phyloP scores from a whole-genome alignment of 345 rosid genomes.

The Crucihimalaya himalaica region DNA sequence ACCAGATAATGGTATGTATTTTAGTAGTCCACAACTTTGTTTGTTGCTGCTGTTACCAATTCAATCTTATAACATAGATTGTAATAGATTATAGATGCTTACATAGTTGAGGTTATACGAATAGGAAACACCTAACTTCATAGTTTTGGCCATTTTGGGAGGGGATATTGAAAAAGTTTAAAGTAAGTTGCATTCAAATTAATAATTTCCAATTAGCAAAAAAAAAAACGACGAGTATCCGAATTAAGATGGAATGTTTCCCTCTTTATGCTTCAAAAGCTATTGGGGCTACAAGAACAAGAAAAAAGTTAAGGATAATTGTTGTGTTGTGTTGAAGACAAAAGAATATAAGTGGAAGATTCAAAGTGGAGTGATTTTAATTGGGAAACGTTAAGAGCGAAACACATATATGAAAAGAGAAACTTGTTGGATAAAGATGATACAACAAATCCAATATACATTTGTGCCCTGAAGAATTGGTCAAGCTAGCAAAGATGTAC shows the following conservation, averaged over 20 bases:
- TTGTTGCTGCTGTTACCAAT: neutral
- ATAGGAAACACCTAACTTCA: neutral
- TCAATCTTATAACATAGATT: too few species aligned
- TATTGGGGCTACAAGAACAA: slow-evolving; percentile 34
- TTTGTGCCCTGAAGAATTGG: slow-evolving; percentile 42
- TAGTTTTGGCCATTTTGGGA: neutral
- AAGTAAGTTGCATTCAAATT: neutral
- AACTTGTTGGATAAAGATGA: slow-evolving; percentile 44
- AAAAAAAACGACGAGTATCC: neutral
- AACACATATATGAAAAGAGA: slow-evolving; percentile 4
- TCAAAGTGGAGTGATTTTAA: slow-evolving; percentile 35
- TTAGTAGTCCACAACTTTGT: neutral
- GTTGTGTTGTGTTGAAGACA: slow-evolving; percentile 40
- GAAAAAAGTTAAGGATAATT: slow-evolving; percentile 12
- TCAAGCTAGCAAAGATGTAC: slow-evolving; percentile 42
- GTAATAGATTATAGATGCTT: neutral
- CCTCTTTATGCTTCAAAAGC: slow-evolving; percentile 27
- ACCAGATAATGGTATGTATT: neutral
- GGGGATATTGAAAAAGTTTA: neutral
- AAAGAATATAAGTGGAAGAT: slow-evolving; percentile 40
- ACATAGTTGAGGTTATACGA: neutral
- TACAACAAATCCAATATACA: slow-evolving; percentile 40
- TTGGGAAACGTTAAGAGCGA: slow-evolving; percentile 36
- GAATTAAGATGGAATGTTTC: slow-evolving; percentile 25
- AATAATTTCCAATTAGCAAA: neutral